These are phyloP conservation scores for Cryptococcus sp. DNA, from an alignment of 1,284 basidiomycete genomes.

Conservation along the genomic window DNA sequence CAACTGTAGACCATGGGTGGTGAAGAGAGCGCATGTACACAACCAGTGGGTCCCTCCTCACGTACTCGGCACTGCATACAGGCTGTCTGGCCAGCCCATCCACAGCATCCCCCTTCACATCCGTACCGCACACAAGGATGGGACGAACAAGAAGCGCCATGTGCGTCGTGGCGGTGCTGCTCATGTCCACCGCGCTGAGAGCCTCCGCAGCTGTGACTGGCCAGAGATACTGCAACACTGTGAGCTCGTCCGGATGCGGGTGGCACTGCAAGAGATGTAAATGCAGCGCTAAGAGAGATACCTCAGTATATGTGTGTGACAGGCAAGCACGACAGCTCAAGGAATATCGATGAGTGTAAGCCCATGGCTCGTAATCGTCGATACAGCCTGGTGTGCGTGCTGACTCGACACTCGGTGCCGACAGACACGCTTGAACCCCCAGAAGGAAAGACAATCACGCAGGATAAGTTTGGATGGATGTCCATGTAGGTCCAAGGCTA, in stretches of 20 bases:
- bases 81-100: background rate
- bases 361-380: too few species aligned
- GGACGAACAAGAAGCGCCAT: background rate
- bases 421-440: constrained; percentile 28
- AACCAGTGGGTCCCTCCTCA: too few species aligned
- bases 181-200: background rate
- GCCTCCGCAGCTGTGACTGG: constrained; percentile 17
- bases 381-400: background rate
- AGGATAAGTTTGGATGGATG: constrained; percentile 59
- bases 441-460: constrained; percentile 22
- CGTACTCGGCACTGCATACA: background rate
- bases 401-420: background rate
- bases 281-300: background rate
- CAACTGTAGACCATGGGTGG: too few species aligned
- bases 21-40: too few species aligned
- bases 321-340: constrained; percentile 21
- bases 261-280: background rate
- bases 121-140: background rate
- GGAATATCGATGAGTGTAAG: constrained; percentile 30
- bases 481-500: constrained; percentile 49
- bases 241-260: background rate
- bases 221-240: constrained; percentile 17
- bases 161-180: background rate
- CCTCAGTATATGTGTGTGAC: constrained; percentile 30
- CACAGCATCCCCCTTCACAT: background rate